Base-by-base conservation (phyloP, 441 rosid genomes). In the Metrosideros polymorpha region DNA sequence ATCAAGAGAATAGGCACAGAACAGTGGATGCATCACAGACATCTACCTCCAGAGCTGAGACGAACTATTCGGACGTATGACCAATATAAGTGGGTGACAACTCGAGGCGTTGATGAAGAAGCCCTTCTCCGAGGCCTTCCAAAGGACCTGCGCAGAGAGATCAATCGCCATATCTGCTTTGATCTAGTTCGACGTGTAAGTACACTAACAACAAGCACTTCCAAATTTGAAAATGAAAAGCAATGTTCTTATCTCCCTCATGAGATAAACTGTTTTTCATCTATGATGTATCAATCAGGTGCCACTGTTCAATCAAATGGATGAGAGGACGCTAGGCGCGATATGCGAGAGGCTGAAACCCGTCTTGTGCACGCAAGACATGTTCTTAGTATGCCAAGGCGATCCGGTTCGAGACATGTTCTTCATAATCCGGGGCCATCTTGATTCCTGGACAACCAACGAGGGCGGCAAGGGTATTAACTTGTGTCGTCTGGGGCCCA, bases 21-120 rank as follows among this genome's bases (percentile, higher is more conserved):
- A 66, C 97, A 93, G 87, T 97, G 98, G 99, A 97, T 97, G 98
- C 95, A 56, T 32, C 99, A 97, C 88, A 93, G 99, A 85, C 97
- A 95, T 86, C 94, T 96, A 6, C 98, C 99, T 63, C 89, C 86
- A 19, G 97, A 94, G 51, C 87, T 97, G 85, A 93, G 92, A 86
- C 91, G 91, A 85, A 92, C 96, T 13, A 91, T 97, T 9, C 86
- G 97, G 83, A 95, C 92, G 88, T 96, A 96, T 57, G 98, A 97
- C 82, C 96, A 94, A 75, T 96, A 93, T 84, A 96, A 94, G 83
- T 97, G 99, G 99, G 82, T 92, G 53, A 97, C 99, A 2, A 95
- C 99, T 14, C 75, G 95, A 87, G 99, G 99, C 53, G 98, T 96
- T 12, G 96, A 97, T 71, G 99, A 97, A 90, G 97, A 95, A 91